These are phyloP conservation scores for Datura wrightii DNA, from an alignment of 257 asterid species.

Conservation along the genomic window DNA sequence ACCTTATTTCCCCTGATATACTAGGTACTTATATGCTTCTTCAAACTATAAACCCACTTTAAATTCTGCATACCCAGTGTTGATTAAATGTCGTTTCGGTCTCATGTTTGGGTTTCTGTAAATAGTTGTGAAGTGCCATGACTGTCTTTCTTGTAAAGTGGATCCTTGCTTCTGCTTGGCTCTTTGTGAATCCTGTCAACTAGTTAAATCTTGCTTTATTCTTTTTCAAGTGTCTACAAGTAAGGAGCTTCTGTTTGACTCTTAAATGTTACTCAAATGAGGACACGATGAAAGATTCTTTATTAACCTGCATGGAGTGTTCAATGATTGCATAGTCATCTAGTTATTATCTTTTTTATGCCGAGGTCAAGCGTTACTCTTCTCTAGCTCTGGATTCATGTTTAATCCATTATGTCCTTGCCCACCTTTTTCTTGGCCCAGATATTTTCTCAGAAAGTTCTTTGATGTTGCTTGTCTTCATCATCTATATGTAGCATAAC, in stretches of 20 bases:
- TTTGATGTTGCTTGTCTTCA: not conserved
- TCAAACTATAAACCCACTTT: not conserved
- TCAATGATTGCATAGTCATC: not conserved
- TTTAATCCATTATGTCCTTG: not conserved
- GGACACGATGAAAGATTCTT: not conserved
- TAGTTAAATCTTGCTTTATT: constrained; percentile 19
- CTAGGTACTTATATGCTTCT: constrained; percentile 12
- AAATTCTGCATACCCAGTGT: not conserved
- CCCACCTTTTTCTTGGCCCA: not conserved
- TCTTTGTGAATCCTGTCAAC: constrained; percentile 24
- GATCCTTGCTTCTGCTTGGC: constrained; percentile 7
- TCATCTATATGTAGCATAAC: not conserved
- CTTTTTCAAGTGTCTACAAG: not conserved
- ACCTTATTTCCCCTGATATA: constrained; percentile 17
- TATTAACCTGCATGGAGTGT: not conserved
- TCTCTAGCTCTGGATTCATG: not conserved
- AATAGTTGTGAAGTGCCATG: constrained; percentile 23
- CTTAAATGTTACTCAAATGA: constrained; percentile 11
- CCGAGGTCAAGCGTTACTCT: not conserved
- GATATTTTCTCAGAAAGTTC: constrained; percentile 4
- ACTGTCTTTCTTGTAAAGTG: not conserved
- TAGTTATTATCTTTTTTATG: not conserved
- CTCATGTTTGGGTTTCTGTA: constrained; percentile 5
- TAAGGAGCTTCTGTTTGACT: not conserved
- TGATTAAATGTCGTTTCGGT: not conserved